phyloP scores from a whole-genome alignment of 805 yeast species.

The Kuraishia cidri region DNA sequence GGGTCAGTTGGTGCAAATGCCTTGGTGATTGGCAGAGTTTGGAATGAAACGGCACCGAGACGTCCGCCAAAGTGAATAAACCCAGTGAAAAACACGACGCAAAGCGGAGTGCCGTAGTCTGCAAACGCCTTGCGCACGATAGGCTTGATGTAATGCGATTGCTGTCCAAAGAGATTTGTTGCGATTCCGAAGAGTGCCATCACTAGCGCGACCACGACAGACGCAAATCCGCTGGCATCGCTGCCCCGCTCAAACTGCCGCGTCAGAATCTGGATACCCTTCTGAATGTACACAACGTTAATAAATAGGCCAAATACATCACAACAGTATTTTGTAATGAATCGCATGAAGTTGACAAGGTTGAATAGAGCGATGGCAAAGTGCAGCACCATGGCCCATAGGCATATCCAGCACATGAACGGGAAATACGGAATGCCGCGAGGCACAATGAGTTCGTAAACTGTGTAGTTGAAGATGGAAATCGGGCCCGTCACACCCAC shows the following conservation, averaged over 20 bases:
- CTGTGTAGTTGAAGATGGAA: constrained; percentile 85
- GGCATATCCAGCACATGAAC: constrained; percentile 92
- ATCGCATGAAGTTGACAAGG: constrained; percentile 54
- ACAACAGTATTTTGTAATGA: constrained; percentile 77
- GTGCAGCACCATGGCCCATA: constrained; percentile 87
- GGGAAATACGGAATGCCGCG: constrained; percentile 57
- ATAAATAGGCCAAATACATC: constrained; percentile 92
- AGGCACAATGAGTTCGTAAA: constrained; percentile 60
- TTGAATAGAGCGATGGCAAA: constrained; percentile 62
- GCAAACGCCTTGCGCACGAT: constrained; percentile 58
- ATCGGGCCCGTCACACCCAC: constrained; percentile 98
- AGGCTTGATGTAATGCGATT: constrained; percentile 54
- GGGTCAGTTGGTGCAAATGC: constrained; percentile 68
- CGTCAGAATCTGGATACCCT: constrained; percentile 76
- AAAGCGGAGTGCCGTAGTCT: constrained; percentile 80
- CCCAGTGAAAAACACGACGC: constrained; percentile 87
- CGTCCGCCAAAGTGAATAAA: constrained; percentile 88
- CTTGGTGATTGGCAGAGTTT: constrained; percentile 56
- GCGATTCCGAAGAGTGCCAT: constrained; percentile 74
- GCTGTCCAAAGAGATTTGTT: constrained; percentile 44
- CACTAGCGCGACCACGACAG: constrained; percentile 64
- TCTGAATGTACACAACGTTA: constrained; percentile 79
- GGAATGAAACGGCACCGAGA: constrained; percentile 45
- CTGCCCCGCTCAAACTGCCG: constrained; percentile 50
- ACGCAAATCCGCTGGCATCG: constrained; percentile 53